A percentile compares a stretch with the other conserved stretches of the same genome.
phyloP scores from a whole-genome alignment of 1,139 yeast species.

The Debaryomyces sp. region DNA sequence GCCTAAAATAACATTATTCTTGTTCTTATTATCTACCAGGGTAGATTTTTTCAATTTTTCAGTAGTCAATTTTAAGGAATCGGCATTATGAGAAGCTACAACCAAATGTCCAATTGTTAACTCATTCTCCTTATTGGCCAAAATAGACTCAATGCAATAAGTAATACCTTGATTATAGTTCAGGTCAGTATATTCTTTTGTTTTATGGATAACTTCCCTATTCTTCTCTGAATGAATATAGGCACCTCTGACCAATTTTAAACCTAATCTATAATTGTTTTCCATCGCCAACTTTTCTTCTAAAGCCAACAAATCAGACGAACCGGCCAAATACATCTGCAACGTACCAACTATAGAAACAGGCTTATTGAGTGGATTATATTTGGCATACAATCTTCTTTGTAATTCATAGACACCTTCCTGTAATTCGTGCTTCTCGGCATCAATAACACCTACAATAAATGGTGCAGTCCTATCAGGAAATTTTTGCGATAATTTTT shows the following conservation, averaged over 20 bases:
- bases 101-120: conserved; percentile 80
- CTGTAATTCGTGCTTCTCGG: conserved; percentile 87
- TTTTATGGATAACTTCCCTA: conserved; percentile 70
- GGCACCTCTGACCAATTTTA: conserved; percentile 97
- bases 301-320: conserved; percentile 58
- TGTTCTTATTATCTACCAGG: conserved; percentile 35
- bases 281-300: conserved; percentile 69
- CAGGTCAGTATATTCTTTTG: conserved; percentile 75
- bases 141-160: conserved; percentile 63
- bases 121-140: conserved; percentile 45
- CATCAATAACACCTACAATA: conserved; percentile 87
- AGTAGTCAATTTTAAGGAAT: conserved; percentile 76
- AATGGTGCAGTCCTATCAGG: conserved; percentile 78
- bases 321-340: conserved; percentile 85
- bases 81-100: conserved; percentile 88
- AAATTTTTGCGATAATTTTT: conserved; percentile 47
- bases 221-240: conserved; percentile 88
- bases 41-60: conserved; percentile 42
- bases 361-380: conserved; percentile 61
- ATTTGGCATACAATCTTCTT: conserved; percentile 74
- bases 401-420: conserved; percentile 91
- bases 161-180: conserved; percentile 76
- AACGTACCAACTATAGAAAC: conserved; percentile 86
- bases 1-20: conserved; percentile 77
- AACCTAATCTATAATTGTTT: conserved; percentile 72